Evolutionary conservation across 2,329 filamentous ascomycete species (phyloP).

Genomic region (Apiospora arundinis): DNA sequence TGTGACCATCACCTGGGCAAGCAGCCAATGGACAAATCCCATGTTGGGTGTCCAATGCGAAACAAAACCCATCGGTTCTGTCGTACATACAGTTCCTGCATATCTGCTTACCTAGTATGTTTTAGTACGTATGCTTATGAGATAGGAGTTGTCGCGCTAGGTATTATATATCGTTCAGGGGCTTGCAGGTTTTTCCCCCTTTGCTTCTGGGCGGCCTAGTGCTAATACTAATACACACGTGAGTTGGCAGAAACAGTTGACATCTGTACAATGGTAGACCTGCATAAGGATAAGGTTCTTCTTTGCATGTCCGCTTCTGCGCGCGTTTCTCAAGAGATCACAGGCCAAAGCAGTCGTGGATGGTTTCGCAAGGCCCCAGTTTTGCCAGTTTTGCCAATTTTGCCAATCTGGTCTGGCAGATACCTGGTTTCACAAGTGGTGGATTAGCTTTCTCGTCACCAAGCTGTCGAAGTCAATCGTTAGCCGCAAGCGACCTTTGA

Average conservation of each 20-base stretch:
- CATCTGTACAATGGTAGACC: background rate
- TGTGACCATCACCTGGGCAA: background rate
- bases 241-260: slow-evolving; percentile 13
- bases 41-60: background rate
- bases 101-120: background rate
- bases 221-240: background rate
- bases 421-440: background rate
- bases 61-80: background rate
- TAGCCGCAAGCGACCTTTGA: background rate
- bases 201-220: slow-evolving; percentile 7
- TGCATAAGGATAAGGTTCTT: background rate
- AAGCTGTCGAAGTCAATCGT: slow-evolving; percentile 4
- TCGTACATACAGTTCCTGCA: background rate
- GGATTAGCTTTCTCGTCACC: background rate
- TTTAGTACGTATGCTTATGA: background rate
- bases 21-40: background rate
- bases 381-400: background rate
- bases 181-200: background rate
- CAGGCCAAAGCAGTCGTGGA: background rate
- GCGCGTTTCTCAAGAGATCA: background rate
- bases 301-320: background rate
- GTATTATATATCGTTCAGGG: background rate
- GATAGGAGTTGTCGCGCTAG: background rate
- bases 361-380: slow-evolving; percentile 13
- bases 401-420: background rate